Conservation (phyloP, 148 eudicot species). For the Fagopyrum homotropicum region DNA sequence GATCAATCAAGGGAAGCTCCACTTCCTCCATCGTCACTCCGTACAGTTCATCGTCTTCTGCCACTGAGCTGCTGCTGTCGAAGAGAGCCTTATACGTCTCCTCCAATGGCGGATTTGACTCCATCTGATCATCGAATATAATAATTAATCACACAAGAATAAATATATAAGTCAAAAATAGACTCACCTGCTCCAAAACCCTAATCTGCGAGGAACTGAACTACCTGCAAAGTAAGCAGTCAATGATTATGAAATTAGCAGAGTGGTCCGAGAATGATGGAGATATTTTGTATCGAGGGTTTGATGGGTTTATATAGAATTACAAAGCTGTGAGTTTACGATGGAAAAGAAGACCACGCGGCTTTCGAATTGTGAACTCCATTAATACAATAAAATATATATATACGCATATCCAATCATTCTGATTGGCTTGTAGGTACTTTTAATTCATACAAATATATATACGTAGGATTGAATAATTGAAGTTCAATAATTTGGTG, state of each 20-base stretch:
- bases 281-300: not conserved
- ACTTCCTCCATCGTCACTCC: constrained; percentile 4
- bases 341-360: not conserved
- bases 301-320: not conserved
- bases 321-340: not conserved
- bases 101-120: constrained; percentile 64
- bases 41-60: not conserved
- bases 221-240: not conserved
- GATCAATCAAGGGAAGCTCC: constrained; percentile 16
- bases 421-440: no score
- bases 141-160: no score
- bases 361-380: not conserved
- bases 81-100: constrained; percentile 44
- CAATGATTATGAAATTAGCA: not conserved
- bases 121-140: constrained; percentile 11
- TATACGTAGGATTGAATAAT: no score
- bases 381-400: not conserved
- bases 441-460: no score
- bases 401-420: no score
- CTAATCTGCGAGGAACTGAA: no score
- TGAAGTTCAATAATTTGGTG: not conserved
- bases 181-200: no score
- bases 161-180: no score
- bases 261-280: not conserved
- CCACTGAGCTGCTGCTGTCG: not conserved